These are phyloP conservation scores for Galeopsis tetrahit DNA, from an alignment of 257 asterid species.

Conservation along the genomic window DNA sequence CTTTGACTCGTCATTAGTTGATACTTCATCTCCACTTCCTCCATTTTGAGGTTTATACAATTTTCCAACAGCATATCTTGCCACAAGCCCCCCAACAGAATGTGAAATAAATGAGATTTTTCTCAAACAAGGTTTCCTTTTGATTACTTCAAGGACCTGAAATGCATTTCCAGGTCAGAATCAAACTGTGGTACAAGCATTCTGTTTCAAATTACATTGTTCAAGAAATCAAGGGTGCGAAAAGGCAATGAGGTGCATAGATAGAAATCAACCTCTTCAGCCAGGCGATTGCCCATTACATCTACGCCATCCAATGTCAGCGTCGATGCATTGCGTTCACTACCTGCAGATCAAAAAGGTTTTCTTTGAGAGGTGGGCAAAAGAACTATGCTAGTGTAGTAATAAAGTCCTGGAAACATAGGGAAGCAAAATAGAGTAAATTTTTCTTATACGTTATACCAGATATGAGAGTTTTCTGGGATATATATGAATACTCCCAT, in stretches of 20 bases:
- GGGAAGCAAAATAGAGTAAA: slow-evolving; percentile 3
- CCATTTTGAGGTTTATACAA: slow-evolving; percentile 59
- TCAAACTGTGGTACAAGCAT: slow-evolving; percentile 22
- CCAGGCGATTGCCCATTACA: slow-evolving; percentile 94
- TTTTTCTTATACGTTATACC: not conserved
- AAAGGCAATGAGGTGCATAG: slow-evolving; percentile 20
- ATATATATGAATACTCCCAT: slow-evolving; percentile 14
- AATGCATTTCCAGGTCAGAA: slow-evolving; percentile 38
- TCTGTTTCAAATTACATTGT: not conserved
- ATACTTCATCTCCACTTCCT: slow-evolving; percentile 48
- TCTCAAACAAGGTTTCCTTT: slow-evolving; percentile 65
- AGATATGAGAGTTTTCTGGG: not conserved
- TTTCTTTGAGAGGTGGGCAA: slow-evolving; percentile 19
- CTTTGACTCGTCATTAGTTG: slow-evolving; percentile 54
- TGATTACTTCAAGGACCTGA: slow-evolving; percentile 80
- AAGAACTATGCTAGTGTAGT: slow-evolving; percentile 24
- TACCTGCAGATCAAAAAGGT: slow-evolving; percentile 58
- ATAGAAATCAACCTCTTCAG: slow-evolving; percentile 72
- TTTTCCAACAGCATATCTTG: slow-evolving; percentile 91
- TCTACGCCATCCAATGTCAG: slow-evolving; percentile 94
- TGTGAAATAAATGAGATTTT: slow-evolving; percentile 93
- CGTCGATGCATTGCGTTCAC: slow-evolving; percentile 76
- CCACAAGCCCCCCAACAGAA: slow-evolving; percentile 99
- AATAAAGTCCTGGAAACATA: not conserved
- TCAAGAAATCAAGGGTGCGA: slow-evolving; percentile 25